Percentiles rank a stretch among this genome's conserved stretches.
Evolutionary conservation across 1,284 basidiomycete genomes (phyloP).

Genomic region (Ustilago sp.): DNA sequence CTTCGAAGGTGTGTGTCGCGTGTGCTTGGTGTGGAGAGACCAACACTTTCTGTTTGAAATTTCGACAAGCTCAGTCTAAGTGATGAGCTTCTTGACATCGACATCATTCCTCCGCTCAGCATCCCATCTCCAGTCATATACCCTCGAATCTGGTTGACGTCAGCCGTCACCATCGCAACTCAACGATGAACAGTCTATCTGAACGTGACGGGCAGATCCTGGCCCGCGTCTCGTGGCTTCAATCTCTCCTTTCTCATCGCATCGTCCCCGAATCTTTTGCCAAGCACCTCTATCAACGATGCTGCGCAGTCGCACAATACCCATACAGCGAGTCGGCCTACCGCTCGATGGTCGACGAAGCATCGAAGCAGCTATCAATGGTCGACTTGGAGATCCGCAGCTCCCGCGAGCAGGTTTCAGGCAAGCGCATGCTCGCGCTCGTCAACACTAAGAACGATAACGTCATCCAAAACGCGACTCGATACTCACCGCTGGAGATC

Average conservation of each 20-base stretch:
- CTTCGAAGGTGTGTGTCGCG: not conserved
- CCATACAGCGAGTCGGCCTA: slow-evolving; percentile 28
- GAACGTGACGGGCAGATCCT: slow-evolving; percentile 11
- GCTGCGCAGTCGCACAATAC: slow-evolving; percentile 21
- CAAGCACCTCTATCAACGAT: slow-evolving; percentile 38
- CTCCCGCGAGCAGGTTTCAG: slow-evolving; percentile 48
- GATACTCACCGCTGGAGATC: slow-evolving; percentile 57
- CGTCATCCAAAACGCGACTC: slow-evolving; percentile 58
- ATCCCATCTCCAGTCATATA: not conserved
- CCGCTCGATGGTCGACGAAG: slow-evolving; percentile 28
- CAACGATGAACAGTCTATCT: slow-evolving; percentile 8
- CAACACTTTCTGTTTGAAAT: slow-evolving; percentile 26
- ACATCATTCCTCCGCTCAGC: not conserved
- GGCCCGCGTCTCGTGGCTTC: slow-evolving; percentile 41
- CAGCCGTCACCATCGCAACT: not conserved
- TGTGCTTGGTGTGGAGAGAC: slow-evolving; percentile 11
- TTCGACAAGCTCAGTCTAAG: not conserved
- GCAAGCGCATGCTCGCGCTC: slow-evolving; percentile 42
- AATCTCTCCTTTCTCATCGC: slow-evolving; percentile 51
- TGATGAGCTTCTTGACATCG: slow-evolving; percentile 17
- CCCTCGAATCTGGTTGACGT: not conserved
- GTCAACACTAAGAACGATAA: slow-evolving; percentile 61
- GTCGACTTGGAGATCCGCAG: slow-evolving; percentile 59
- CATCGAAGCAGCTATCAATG: slow-evolving; percentile 23
- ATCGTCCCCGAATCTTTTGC: slow-evolving; percentile 46